Evolutionary conservation across 768 basidiomycete genomes (phyloP).

Genomic region (Panaeolus cyanescens): DNA sequence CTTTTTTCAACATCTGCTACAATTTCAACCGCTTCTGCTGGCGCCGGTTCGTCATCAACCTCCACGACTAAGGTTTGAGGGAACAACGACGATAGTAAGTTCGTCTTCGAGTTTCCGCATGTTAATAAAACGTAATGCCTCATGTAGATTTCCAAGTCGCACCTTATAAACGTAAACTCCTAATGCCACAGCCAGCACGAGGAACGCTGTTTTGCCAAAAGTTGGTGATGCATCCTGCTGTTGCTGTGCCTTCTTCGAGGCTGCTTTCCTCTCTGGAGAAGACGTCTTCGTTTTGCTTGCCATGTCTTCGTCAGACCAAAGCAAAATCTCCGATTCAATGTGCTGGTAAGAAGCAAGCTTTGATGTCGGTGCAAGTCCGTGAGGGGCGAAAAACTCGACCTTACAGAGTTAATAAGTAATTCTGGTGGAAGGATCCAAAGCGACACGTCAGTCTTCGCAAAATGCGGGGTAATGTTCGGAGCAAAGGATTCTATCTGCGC

Average conservation of each 20-base stretch:
- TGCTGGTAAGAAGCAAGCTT: background rate
- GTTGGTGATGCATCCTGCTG: conserved; percentile 7
- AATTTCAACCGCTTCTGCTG: conserved; percentile 8
- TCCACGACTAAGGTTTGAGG: background rate
- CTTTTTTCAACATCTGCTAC: conserved; percentile 41
- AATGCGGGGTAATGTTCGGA: conserved; percentile 2
- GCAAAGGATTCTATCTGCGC: background rate
- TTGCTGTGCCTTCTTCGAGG: background rate
- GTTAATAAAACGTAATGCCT: background rate
- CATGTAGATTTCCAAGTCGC: background rate
- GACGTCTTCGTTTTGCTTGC: background rate
- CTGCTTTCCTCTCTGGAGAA: background rate
- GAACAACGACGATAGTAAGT: conserved; percentile 8
- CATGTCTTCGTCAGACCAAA: background rate
- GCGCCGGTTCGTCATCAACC: conserved; percentile 1
- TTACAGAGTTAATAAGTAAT: background rate
- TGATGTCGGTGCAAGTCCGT: background rate
- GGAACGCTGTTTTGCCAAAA: conserved; percentile 17
- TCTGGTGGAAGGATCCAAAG: background rate
- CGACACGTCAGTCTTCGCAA: conserved; percentile 1
- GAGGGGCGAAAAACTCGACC: background rate
- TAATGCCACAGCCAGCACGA: conserved; percentile 14
- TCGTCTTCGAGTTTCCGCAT: conserved; percentile 4
- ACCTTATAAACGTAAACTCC: conserved; percentile 24
- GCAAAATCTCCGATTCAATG: background rate